phyloP scores from a whole-genome alignment of 768 basidiomycete genomes.

The Auriculariales sp. region DNA sequence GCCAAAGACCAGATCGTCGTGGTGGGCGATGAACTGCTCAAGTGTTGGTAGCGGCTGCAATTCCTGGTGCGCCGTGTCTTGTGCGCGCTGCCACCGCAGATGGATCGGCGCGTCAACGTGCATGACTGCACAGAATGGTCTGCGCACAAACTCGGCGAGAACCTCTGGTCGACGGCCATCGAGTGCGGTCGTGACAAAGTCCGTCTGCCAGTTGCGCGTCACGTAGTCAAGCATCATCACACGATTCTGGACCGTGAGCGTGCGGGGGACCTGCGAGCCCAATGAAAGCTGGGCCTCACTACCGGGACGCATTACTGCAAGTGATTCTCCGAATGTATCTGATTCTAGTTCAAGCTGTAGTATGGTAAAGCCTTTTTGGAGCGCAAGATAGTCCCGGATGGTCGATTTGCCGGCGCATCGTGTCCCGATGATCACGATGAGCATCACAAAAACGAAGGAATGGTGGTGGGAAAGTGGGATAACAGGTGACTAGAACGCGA shows the following conservation, averaged over 20 bases:
- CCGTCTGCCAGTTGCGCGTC: constrained; percentile 64
- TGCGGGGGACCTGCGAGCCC: neutral
- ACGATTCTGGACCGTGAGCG: constrained; percentile 29
- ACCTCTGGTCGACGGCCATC: constrained; percentile 42
- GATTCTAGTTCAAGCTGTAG: constrained; percentile 24
- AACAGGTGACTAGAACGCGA: too few species aligned
- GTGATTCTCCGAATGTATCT: constrained; percentile 6
- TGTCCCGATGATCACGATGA: constrained; percentile 19
- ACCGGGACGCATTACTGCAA: neutral
- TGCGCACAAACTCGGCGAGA: constrained; percentile 57
- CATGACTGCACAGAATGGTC: constrained; percentile 85
- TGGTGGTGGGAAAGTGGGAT: too few species aligned
- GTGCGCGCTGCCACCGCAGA: constrained; percentile 48
- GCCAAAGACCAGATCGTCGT: constrained; percentile 36
- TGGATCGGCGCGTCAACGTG: constrained; percentile 71
- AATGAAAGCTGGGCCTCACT: neutral
- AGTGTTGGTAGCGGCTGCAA: constrained; percentile 25
- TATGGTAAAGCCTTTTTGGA: constrained; percentile 39
- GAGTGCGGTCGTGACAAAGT: constrained; percentile 57
- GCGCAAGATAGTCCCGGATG: constrained; percentile 44
- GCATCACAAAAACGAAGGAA: constrained; percentile 11
- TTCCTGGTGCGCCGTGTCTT: constrained; percentile 6
- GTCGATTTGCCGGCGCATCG: constrained; percentile 32
- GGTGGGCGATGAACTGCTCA: constrained; percentile 56
- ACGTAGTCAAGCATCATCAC: constrained; percentile 51